Conservation (phyloP, 805 yeast species). For the Schizosaccharomyces japonicus region DNA sequence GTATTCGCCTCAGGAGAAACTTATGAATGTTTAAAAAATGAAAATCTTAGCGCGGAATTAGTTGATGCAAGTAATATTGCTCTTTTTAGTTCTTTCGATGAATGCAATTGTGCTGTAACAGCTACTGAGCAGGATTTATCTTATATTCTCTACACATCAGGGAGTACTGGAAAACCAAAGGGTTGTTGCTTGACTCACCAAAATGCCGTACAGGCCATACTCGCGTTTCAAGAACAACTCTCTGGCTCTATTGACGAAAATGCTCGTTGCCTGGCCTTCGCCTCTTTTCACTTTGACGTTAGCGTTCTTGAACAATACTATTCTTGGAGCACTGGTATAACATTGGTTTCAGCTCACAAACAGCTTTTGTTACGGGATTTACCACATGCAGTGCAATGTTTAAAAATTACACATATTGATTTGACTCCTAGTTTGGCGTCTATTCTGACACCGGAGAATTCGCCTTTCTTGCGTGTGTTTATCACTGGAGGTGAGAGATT, state of each 20-base stretch:
- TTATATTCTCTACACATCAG: slow-evolving; percentile 14
- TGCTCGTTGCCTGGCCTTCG: slow-evolving; percentile 11
- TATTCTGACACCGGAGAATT: slow-evolving; percentile 52
- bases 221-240: slow-evolving; percentile 11
- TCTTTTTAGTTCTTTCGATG: not conserved
- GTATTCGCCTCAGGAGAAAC: slow-evolving; percentile 6
- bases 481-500: slow-evolving; percentile 14
- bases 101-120: not conserved
- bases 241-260: slow-evolving; percentile 7
- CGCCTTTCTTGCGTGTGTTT: slow-evolving; percentile 12
- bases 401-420: slow-evolving; percentile 12
- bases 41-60: not conserved
- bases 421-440: slow-evolving; percentile 33
- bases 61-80: not conserved
- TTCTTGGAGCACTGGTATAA: slow-evolving; percentile 13
- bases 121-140: slow-evolving; percentile 7
- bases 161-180: slow-evolving; percentile 14
- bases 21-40: not conserved
- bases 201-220: slow-evolving; percentile 13
- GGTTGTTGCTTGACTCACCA: slow-evolving; percentile 13
- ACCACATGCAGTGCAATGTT: slow-evolving; percentile 7
- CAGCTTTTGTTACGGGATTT: slow-evolving; percentile 11
- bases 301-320: slow-evolving; percentile 14
- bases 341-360: slow-evolving; percentile 11
- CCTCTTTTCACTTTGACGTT: slow-evolving; percentile 14